These are phyloP conservation scores for Phytophthora fragariae DNA, from an alignment of 352 stramenopile genomes.

Conservation along the genomic window DNA sequence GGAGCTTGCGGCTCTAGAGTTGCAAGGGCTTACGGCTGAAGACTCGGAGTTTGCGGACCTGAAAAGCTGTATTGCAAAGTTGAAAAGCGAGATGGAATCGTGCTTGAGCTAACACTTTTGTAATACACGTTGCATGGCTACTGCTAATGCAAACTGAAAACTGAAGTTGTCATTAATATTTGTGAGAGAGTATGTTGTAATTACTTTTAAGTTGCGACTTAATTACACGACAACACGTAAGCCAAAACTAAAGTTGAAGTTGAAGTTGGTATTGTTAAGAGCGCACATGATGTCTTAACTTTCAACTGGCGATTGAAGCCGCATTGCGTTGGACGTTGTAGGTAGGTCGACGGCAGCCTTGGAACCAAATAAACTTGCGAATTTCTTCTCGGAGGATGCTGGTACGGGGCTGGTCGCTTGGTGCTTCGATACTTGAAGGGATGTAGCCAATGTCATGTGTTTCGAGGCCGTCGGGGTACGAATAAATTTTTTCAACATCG, in stretches of 20 bases:
- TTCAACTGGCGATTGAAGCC: not conserved
- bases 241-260: not conserved
- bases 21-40: not conserved
- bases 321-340: not conserved
- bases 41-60: not conserved
- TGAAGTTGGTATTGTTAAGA: not conserved
- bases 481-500: not conserved
- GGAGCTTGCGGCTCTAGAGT: not conserved
- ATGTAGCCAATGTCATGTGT: not conserved
- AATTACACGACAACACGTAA: not conserved
- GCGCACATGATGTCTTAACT: not conserved
- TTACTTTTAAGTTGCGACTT: not conserved
- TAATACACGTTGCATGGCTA: too few relatives aligned
- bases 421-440: not conserved
- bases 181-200: not conserved
- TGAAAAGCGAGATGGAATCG: not conserved
- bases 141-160: too few relatives aligned
- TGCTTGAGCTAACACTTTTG: too few relatives aligned
- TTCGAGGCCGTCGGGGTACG: not conserved
- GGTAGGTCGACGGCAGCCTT: not conserved
- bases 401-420: not conserved
- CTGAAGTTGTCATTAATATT: too few relatives aligned
- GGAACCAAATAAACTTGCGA: not conserved
- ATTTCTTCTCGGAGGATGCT: not conserved
- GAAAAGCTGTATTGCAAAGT: not conserved